A percentile compares a stretch with the other conserved stretches of the same genome.
Evolutionary conservation across 225 moss, liverwort and hornwort species (phyloP).

Genomic region (Antitrichia curtipendula): DNA sequence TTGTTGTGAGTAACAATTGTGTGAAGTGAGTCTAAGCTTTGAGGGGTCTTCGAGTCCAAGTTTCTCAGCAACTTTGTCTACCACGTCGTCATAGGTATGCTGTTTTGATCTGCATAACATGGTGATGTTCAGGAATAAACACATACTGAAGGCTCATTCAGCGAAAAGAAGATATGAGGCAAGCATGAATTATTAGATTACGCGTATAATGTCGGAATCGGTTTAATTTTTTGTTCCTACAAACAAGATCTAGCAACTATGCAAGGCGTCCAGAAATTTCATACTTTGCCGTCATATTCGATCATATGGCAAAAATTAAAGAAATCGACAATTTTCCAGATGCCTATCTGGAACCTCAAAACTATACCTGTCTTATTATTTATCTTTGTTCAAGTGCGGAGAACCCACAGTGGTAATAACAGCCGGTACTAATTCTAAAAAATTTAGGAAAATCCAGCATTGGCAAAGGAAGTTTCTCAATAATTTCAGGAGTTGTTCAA

Average conservation of each 20-base stretch:
- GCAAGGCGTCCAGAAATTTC: neutral
- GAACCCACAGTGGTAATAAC: neutral
- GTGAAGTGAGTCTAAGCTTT: slow-evolving; percentile 51
- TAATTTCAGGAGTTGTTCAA: neutral
- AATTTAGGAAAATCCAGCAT: neutral
- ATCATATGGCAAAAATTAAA: neutral
- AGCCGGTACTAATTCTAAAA: neutral
- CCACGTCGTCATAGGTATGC: slow-evolving; percentile 66
- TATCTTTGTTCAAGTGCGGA: neutral
- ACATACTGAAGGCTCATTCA: neutral
- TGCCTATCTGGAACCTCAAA: neutral
- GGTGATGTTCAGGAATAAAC: neutral
- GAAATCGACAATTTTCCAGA: neutral
- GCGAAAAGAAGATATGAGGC: neutral
- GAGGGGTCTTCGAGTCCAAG: slow-evolving; percentile 41
- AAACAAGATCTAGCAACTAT: neutral
- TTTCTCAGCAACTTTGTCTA: slow-evolving; percentile 47
- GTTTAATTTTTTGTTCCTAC: neutral
- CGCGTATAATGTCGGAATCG: neutral
- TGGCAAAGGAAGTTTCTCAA: neutral
- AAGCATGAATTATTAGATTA: neutral
- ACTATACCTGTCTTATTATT: neutral
- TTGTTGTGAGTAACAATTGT: slow-evolving; percentile 61
- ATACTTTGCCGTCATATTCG: no score
- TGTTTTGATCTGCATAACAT: slow-evolving; percentile 39